Base-by-base conservation (phyloP, 2,329 filamentous ascomycete genomes). In the Malbranchea cinnamomea region DNA sequence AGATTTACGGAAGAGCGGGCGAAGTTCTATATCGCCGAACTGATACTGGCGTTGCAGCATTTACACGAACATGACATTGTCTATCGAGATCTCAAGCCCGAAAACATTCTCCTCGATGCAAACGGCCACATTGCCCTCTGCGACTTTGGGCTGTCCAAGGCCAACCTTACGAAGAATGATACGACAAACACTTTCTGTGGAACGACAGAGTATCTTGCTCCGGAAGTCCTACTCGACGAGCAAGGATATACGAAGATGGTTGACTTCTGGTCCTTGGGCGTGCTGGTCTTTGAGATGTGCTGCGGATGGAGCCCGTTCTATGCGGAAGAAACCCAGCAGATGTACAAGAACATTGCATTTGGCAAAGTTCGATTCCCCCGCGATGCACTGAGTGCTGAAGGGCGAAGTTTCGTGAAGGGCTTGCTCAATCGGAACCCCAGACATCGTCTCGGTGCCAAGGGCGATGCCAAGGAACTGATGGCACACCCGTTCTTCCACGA, bases 301-400 rank as follows among this genome's bases (percentile, higher is more conserved):
- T 98, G 89, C 47, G 89, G 89, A 19, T 98, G 89, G 89, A 94
- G 84, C 47, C 89, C 89, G 0, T 98, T 98, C 59, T 98, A 95
- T 46, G 89, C 89, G 33, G 89, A 98, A 49, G 89, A 98, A 50
- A 98, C 89, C 0, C 89, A 98, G 57, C 89, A 98, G 55, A 98
- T 98, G 89, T 98, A 98, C 65, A 98, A 98, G 66, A 98, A 98
- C 61, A 98, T 98, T 52, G 89, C 89, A 0, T 98, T 98, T 49
- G 89, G 89, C 51, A 98, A 98, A 53, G 89, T 98, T 34, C 71
- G 89, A 37, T 98, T 98, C 54, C 89, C 89, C 5, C 73, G 85
- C 41, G 89, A 98, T 54, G 92, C 89, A 1, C 63, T 98, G 18
- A 94, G 84, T 37, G 78, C 84, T 23, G 89, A 98, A 55, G 89